Percentiles rank a stretch among this genome's conserved stretches.
These are phyloP conservation scores for Picocystis salinarum DNA, from an alignment of 139 green algal genomes.

Conservation along the genomic window DNA sequence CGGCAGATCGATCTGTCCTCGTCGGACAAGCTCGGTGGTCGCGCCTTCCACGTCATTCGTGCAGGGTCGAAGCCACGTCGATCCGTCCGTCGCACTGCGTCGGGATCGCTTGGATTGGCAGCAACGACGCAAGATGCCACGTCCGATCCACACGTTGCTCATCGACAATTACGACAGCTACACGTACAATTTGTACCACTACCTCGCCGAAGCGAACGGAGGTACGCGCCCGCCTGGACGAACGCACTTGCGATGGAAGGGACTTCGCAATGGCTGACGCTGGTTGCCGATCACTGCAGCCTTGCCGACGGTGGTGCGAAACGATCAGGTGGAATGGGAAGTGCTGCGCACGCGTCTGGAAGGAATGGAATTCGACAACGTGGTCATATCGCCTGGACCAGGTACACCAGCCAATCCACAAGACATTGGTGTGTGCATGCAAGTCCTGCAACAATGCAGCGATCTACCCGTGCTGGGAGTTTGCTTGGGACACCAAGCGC, in stretches of 20 bases:
- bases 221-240: conserved; percentile 22
- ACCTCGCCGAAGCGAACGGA: conserved; percentile 67
- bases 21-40: neutral
- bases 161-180: conserved; percentile 98
- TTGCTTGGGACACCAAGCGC: conserved; percentile 86
- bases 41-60: neutral
- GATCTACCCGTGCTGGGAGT: conserved; percentile 78
- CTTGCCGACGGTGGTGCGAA: conserved; percentile 51
- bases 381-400: conserved; percentile 92
- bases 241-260: neutral
- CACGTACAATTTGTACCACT: conserved; percentile 93
- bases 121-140: neutral
- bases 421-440: conserved; percentile 60
- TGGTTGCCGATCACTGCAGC: conserved; percentile 18
- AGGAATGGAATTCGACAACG: conserved; percentile 28
- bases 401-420: conserved; percentile 41
- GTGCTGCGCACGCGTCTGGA: conserved; percentile 27
- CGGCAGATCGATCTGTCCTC: neutral
- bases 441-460: conserved; percentile 26
- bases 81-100: neutral
- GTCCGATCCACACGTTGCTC: conserved; percentile 50
- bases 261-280: neutral
- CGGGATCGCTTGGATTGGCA: neutral
- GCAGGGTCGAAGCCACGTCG: neutral
- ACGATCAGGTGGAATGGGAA: conserved; percentile 44